phyloP scores from a whole-genome alignment of 192 early-diverging fungal genomes.

The Coemansia sp. region DNA sequence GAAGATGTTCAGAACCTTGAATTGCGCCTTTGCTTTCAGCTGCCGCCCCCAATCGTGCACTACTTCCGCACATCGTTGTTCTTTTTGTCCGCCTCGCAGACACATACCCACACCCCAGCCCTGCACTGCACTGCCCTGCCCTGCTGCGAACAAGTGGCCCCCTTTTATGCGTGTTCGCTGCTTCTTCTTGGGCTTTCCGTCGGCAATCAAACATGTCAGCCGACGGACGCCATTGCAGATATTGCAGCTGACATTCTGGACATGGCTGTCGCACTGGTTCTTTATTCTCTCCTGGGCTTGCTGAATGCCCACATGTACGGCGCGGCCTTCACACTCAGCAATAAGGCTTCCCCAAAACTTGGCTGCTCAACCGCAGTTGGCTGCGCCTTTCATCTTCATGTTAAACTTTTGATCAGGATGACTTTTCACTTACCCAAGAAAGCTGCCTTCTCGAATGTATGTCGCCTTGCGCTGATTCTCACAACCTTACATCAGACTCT shows the following conservation, averaged over 20 bases:
- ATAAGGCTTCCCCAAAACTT: background rate
- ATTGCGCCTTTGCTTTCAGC: conserved; percentile 20
- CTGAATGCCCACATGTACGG: background rate
- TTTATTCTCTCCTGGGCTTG: background rate
- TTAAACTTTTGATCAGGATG: no score
- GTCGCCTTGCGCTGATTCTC: background rate
- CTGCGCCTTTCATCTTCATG: background rate
- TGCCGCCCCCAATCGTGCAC: conserved; percentile 8
- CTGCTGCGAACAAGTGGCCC: background rate
- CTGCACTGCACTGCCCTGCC: background rate
- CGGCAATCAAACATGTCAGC: conserved; percentile 9
- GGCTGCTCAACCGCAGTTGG: no score
- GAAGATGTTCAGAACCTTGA: conserved; percentile 52
- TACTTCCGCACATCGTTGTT: conserved; percentile 5
- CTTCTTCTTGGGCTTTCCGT: background rate
- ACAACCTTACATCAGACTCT: no score
- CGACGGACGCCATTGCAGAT: conserved; percentile 6
- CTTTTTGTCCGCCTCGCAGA: conserved; percentile 7
- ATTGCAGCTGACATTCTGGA: conserved; percentile 10
- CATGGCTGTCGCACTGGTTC: background rate
- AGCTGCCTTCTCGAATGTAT: background rate
- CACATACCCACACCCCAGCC: background rate
- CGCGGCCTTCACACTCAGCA: background rate
- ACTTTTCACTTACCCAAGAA: no score
- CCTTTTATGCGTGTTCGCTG: background rate